Conservation (phyloP, 768 basidiomycete genomes). For the Lanmaoa pseudosensibilis region DNA sequence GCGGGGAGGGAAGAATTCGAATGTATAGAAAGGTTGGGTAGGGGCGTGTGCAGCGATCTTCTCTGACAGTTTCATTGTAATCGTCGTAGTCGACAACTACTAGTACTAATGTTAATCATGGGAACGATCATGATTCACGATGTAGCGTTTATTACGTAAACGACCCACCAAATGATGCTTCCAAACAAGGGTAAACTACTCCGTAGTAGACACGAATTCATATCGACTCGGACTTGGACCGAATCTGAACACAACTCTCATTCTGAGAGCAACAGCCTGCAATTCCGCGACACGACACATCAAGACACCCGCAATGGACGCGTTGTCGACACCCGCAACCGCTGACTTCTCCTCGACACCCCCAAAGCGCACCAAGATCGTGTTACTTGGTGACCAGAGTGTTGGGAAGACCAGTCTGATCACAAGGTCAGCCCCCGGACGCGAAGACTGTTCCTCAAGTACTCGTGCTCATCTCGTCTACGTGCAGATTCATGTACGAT, state of each 20-base stretch:
- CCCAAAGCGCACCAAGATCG: slow-evolving; percentile 94
- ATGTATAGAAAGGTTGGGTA: slow-evolving; percentile 77
- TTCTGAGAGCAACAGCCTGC: neutral
- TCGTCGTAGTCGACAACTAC: neutral
- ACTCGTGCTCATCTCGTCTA: slow-evolving; percentile 4
- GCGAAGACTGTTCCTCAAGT: neutral
- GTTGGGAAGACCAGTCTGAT: slow-evolving; percentile 99
- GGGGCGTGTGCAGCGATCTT: slow-evolving; percentile 53
- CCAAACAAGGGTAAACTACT: slow-evolving; percentile 31
- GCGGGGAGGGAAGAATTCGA: slow-evolving; percentile 96
- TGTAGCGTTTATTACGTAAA: slow-evolving; percentile 7
- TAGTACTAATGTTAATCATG: neutral
- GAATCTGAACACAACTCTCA: neutral
- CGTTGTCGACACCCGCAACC: slow-evolving; percentile 64
- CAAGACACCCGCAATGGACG: slow-evolving; percentile 41
- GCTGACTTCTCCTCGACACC: slow-evolving; percentile 86
- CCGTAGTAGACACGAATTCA: neutral
- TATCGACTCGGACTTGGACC: slow-evolving; percentile 20
- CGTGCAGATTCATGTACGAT: slow-evolving; percentile 92
- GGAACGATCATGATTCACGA: neutral
- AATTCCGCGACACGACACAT: neutral
- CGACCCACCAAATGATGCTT: neutral
- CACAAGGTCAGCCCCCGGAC: slow-evolving; percentile 63
- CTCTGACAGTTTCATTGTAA: slow-evolving; percentile 69
- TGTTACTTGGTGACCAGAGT: slow-evolving; percentile 93